Evolutionary conservation across 257 asterid genomes (phyloP).

Genomic region (Nicotiana obtusifolia): DNA sequence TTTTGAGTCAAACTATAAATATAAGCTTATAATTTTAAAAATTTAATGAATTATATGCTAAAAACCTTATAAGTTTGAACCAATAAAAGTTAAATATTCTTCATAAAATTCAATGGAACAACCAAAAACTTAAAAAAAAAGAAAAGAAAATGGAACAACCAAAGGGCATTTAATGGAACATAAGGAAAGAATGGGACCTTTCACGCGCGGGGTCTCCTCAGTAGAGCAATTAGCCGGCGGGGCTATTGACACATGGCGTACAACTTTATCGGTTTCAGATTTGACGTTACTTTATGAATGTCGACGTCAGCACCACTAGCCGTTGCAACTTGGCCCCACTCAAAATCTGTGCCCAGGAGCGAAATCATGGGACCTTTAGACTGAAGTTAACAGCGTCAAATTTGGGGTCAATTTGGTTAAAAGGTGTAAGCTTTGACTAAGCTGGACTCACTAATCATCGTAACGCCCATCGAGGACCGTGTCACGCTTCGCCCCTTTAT

Average conservation of each 20-base stretch:
- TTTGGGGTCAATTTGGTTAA: slow-evolving; percentile 12
- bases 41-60: no score
- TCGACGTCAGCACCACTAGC: slow-evolving; percentile 41
- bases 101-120: no score
- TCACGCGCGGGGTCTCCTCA: not conserved
- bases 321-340: slow-evolving; percentile 30
- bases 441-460: not conserved
- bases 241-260: not conserved
- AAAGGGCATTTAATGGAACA: no score
- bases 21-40: no score
- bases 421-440: not conserved
- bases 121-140: no score
- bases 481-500: no score
- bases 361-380: slow-evolving; percentile 18
- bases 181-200: no score
- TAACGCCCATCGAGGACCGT: not conserved
- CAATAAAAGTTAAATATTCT: no score
- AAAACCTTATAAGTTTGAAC: no score
- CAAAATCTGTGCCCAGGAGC: slow-evolving; percentile 11
- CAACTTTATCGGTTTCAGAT: not conserved
- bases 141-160: no score
- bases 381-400: slow-evolving; percentile 35
- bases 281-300: slow-evolving; percentile 12
- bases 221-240: not conserved
- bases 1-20: no score